These are phyloP conservation scores for Pseudocercospora vitis DNA, from an alignment of 2,329 filamentous ascomycete genomes.

Conservation along the genomic window DNA sequence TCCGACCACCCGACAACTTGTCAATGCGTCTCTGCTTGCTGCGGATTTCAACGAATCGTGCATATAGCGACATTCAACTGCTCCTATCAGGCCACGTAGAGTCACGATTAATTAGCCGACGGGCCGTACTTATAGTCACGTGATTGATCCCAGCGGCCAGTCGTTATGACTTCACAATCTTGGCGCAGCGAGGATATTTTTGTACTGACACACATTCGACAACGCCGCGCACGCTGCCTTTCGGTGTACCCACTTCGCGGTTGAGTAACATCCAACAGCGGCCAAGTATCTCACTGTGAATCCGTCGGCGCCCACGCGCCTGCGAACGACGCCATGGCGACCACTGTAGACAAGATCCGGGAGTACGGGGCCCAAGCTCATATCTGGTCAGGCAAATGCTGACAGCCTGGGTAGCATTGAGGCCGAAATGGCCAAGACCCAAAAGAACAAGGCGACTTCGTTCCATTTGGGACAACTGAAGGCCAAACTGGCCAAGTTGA, in stretches of 20 bases:
- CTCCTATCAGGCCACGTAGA: not conserved
- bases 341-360: slow-evolving; percentile 98
- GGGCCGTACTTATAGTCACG: not conserved
- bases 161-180: not conserved
- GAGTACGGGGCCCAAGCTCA: slow-evolving; percentile 46
- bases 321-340: slow-evolving; percentile 66
- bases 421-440: slow-evolving; percentile 94
- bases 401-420: slow-evolving; percentile 59
- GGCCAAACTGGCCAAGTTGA: slow-evolving; percentile 96
- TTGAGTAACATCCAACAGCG: slow-evolving; percentile 1
- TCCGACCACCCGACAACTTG: not conserved
- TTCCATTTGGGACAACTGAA: slow-evolving; percentile 72
- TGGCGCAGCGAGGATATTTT: not conserved
- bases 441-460: slow-evolving; percentile 59
- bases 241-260: too few relatives aligned
- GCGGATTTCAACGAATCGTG: not conserved
- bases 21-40: slow-evolving; percentile 1
- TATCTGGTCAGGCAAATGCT: not conserved
- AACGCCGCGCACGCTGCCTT: too few relatives aligned
- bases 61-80: not conserved
- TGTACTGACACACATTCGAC: too few relatives aligned
- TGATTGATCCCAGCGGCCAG: not conserved
- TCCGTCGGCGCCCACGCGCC: not conserved
- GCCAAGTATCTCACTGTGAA: not conserved
- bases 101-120: not conserved